phyloP scores from a whole-genome alignment of 345 rosid genomes.

The Linum lewisii region DNA sequence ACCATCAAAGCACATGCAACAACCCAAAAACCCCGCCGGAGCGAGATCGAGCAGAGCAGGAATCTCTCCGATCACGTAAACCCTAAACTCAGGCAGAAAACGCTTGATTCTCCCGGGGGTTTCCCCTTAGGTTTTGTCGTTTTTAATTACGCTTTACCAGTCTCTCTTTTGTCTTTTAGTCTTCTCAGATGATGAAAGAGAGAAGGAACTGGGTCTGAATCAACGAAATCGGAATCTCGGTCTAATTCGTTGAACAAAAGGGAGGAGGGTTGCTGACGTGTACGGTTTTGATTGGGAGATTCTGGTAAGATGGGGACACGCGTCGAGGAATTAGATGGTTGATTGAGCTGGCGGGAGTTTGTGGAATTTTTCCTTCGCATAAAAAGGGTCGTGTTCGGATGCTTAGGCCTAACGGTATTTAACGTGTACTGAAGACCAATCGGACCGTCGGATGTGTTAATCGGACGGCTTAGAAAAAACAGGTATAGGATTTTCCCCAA shows the following conservation, averaged over 20 bases:
- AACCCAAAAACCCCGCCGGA: too few relatives aligned
- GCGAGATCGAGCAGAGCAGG: neutral
- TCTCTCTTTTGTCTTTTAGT: neutral
- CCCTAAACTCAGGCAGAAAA: neutral
- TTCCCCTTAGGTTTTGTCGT: neutral
- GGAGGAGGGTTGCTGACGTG: neutral
- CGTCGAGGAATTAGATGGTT: neutral
- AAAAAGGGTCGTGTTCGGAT: too few relatives aligned
- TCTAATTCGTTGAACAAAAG: neutral
- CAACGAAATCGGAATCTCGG: neutral
- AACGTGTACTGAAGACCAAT: too few relatives aligned
- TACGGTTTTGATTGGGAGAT: neutral
- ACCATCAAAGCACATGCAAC: neutral
- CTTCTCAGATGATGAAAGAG: neutral
- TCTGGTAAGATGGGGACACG: neutral
- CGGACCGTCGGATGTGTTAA: too few relatives aligned
- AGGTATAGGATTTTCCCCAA: too few relatives aligned
- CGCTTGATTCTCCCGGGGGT: neutral
- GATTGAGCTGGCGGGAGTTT: neutral
- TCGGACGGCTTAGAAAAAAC: too few relatives aligned
- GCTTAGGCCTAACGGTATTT: too few relatives aligned
- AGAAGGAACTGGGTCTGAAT: neutral
- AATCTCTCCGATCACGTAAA: neutral
- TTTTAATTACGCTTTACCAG: neutral
- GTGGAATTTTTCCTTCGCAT: too few relatives aligned